A percentile compares a stretch with the other conserved stretches of the same genome.
Conservation (phyloP, 2,329 filamentous ascomycete genomes). For the Penicillium sp. region DNA sequence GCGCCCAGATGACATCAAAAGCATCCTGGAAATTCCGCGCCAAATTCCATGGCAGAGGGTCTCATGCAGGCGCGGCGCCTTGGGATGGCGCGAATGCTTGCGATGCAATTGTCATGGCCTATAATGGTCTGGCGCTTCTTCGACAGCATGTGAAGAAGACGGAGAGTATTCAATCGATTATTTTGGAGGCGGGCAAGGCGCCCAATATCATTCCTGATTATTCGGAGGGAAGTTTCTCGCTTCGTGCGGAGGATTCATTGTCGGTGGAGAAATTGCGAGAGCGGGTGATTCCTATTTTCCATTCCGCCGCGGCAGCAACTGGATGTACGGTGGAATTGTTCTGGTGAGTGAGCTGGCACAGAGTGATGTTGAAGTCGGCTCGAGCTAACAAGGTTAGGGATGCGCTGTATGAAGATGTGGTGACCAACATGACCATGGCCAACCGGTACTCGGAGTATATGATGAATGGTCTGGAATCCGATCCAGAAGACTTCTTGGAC, state of each 20-base stretch:
- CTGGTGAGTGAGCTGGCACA: background rate
- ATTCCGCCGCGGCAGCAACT: background rate
- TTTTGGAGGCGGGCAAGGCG: background rate
- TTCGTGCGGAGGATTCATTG: background rate
- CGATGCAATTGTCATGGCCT: constrained; percentile 3
- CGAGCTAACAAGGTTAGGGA: background rate
- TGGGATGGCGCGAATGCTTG: constrained; percentile 3
- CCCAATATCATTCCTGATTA: constrained; percentile 2
- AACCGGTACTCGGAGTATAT: background rate
- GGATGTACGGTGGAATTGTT: background rate
- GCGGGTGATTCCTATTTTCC: constrained; percentile 1
- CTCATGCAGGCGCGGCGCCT: background rate
- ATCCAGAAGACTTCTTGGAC: background rate
- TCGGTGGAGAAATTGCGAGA: background rate
- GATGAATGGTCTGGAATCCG: background rate
- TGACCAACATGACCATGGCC: background rate
- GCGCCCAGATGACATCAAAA: background rate
- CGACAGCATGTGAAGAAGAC: constrained; percentile 1
- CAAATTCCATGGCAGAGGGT: background rate
- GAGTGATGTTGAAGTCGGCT: background rate
- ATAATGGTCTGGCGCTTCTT: constrained; percentile 1
- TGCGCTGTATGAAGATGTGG: background rate
- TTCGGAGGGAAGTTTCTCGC: background rate
- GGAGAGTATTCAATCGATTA: constrained; percentile 3
- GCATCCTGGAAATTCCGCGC: constrained; percentile 3